Conservation (phyloP, 345 rosid species). For the Populus pruinosa region DNA sequence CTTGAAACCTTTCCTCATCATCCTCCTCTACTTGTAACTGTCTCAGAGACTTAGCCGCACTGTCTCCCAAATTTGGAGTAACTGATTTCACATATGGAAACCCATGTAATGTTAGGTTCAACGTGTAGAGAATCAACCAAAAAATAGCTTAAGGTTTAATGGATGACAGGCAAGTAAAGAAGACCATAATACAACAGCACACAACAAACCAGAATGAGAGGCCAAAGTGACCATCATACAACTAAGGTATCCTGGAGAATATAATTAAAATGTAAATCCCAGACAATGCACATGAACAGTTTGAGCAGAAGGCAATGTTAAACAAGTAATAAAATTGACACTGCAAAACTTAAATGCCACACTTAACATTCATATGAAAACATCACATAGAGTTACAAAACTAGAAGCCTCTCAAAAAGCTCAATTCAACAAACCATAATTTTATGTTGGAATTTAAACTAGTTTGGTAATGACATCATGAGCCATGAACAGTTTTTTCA, state of each 20-base stretch:
- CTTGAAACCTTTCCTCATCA: slow-evolving; percentile 91
- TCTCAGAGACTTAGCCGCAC: slow-evolving; percentile 60
- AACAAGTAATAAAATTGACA: background rate
- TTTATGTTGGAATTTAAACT: background rate
- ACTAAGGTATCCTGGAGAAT: background rate
- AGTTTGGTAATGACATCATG: background rate
- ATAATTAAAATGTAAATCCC: background rate
- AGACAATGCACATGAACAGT: background rate
- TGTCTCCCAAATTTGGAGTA: slow-evolving; percentile 36
- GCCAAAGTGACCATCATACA: background rate
- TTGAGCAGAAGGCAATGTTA: background rate
- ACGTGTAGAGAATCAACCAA: background rate
- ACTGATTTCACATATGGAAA: slow-evolving; percentile 24
- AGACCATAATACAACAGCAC: background rate
- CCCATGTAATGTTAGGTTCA: slow-evolving; percentile 17
- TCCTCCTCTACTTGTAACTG: slow-evolving; percentile 80
- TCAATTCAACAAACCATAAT: background rate
- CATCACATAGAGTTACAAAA: background rate
- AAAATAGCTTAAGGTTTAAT: slow-evolving; percentile 2
- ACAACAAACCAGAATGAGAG: background rate
- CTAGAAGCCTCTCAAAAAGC: slow-evolving; percentile 5
- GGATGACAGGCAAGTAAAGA: background rate
- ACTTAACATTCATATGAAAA: background rate
- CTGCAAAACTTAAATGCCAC: background rate
- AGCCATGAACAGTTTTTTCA: background rate